Base-by-base conservation (phyloP, 371 early-diverging fungal species). In the Mortierella sp. region DNA sequence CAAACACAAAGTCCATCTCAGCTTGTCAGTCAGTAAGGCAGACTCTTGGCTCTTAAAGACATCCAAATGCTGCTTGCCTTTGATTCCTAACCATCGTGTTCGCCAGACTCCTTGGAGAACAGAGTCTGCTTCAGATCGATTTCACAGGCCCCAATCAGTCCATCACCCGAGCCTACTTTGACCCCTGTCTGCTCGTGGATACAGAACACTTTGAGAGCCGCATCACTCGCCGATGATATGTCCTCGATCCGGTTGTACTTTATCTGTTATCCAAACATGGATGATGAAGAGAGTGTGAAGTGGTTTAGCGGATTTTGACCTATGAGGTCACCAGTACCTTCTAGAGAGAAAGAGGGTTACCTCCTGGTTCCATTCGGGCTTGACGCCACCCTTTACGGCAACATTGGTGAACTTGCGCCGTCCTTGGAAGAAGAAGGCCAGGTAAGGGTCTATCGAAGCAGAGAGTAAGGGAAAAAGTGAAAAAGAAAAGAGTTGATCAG, bases 361-460 rank as follows among this genome's bases (percentile, higher is more conserved):
- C 60, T 61, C 64, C 21, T 73, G 74, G 28, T 73, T 67, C 74
- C 74, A 73, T 23, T 55, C 50, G 19, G 74, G 74, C 6, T 59
- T 73, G 2, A 61, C 56, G 9, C 74, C 74, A 24, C 74, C 74
- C 26, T 73, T 73, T 54, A 73, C 54, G 2, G 74, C 74, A 21
- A 73, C 74, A n/a, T 43, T 23, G 3, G 74, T 68, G 52, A 64
- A 73, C 68, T 73, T 73, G 49, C 58, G 64, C 10, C 60, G 68
- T 56, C 48, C 47, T 47, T 73, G 74, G 18, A 73, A 31, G 53
- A 43, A 61, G 48, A 73, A 73, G 7, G 64, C 39, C 60, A 73
- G 42, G 46, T 73, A 73, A 18, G 74, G 74, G 43, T 73, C 74
- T 73, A 62, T 21, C 8, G 4, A 10, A 34, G 34, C 34, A 34